Base-by-base conservation (phyloP, 805 yeast species). In the Maudiozyma barnettii region DNA sequence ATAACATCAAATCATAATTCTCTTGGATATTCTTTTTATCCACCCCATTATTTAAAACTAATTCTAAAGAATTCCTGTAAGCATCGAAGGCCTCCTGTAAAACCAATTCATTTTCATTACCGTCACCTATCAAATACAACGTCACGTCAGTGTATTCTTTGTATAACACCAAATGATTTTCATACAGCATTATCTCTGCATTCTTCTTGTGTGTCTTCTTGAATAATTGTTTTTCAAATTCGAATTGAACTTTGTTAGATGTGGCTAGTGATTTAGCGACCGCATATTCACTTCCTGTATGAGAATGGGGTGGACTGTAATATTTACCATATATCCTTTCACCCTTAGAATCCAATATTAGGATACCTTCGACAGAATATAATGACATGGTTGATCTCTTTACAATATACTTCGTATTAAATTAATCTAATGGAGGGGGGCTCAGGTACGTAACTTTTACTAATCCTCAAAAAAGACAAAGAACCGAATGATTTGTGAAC, bases 61-160 rank as follows among this genome's bases (percentile, higher is more conserved):
- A 79, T 55, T 84, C 91, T 51, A 93, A 70, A 12, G 95, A 84
- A 52, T 89, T 95, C 54, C 77, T 77, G 52, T 93, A 74, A 29
- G 91, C 95, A 53, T 78, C 73, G 45, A 89, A 76, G 35, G 84
- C 82, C 43, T 82, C 81, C 67, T 76, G 87, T 38, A 91, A 69
- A 67, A 89, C 71, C 29, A 82, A 70, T 69, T 93, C 99, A 65
- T 89, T 93, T 68, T 91, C 98, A 51, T 83, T 82, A 48, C 84
- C 77, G 8, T 62, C 54, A 35, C 91, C 91, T 46, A 88, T 77
- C 43, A 90, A 62, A 55, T 83, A 79, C 47, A 93, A 64, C 22
- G 84, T 66, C 39, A 83, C 75, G 63, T 93, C 98, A 46, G 86
- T 75, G 50, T 77, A 71, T 65, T 89, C 95, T 66, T 86, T 89